Conservation (phyloP, 106 monocot species). For the Dendrobium huoshanense region DNA sequence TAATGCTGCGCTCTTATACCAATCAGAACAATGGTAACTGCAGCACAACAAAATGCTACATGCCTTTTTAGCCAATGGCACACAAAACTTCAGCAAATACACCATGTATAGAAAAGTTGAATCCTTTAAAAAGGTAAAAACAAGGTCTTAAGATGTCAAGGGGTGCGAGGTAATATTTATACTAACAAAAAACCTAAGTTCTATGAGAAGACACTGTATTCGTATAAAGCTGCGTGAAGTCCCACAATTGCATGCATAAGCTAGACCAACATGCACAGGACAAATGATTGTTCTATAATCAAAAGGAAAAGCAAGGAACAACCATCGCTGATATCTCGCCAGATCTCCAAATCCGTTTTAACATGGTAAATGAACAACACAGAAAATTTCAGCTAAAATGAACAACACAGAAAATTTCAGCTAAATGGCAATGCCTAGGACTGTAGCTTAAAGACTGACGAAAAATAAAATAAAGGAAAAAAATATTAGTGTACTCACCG, state of each 20-base stretch:
- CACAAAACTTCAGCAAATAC: not conserved
- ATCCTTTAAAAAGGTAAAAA: not conserved
- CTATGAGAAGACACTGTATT: not conserved
- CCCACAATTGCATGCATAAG: not conserved
- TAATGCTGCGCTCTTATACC: not conserved
- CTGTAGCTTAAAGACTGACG: not conserved
- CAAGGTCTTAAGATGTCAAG: not conserved
- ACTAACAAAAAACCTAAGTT: not conserved
- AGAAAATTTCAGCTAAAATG: not conserved
- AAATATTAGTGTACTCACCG: constrained; percentile 32
- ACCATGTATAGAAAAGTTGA: not conserved
- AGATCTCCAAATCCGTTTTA: not conserved
- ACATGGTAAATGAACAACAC: not conserved
- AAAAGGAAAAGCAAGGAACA: not conserved
- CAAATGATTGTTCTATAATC: not conserved
- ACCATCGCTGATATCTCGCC: not conserved
- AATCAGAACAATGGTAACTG: not conserved
- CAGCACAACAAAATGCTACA: not conserved
- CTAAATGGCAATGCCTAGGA: not conserved
- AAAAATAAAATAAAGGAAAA: not conserved
- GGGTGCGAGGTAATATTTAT: not conserved
- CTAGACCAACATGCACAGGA: not conserved
- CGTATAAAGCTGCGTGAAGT: not conserved
- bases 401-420: not conserved
- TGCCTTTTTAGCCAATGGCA: not conserved